Evolutionary conservation across 192 early-diverging fungal genomes (phyloP).

Genomic region (Lobosporangium transversale): DNA sequence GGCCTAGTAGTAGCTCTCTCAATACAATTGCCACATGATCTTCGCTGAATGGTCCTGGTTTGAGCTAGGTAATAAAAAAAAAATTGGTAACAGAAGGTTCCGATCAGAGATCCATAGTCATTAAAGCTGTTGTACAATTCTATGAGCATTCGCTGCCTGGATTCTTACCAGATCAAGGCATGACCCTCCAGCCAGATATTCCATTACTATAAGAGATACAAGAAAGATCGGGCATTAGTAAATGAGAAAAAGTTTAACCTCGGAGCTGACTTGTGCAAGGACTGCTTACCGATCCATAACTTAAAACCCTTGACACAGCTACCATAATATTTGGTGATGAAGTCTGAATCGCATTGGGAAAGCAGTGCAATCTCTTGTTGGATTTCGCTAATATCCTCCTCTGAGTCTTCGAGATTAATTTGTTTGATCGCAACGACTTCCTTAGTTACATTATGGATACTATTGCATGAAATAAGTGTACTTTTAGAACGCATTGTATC

Average conservation of each 20-base stretch:
- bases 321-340: conserved; percentile 60
- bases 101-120: no score
- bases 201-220: conserved; percentile 54
- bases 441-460: conserved; percentile 60
- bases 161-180: conserved; percentile 61
- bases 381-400: conserved; percentile 64
- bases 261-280: no score
- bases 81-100: no score
- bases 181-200: conserved; percentile 62
- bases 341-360: conserved; percentile 59
- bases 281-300: conserved; percentile 61
- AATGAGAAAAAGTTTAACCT: no score
- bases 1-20: conserved; percentile 85
- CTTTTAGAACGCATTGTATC: not conserved
- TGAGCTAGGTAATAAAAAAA: conserved; percentile 37
- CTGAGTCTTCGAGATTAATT: conserved; percentile 61
- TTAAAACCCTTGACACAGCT: conserved; percentile 61
- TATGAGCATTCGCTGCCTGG: no score
- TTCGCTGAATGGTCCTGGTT: conserved; percentile 58
- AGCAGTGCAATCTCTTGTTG: conserved; percentile 62
- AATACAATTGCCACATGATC: conserved; percentile 69
- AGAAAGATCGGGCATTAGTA: not conserved
- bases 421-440: conserved; percentile 60
- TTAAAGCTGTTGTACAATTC: no score
- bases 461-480: conserved; percentile 14